Evolutionary conservation across 305 asterid genomes (phyloP), one percentile per base, ranked within the genome.

Genomic region (Ajuga reptans): DNA sequence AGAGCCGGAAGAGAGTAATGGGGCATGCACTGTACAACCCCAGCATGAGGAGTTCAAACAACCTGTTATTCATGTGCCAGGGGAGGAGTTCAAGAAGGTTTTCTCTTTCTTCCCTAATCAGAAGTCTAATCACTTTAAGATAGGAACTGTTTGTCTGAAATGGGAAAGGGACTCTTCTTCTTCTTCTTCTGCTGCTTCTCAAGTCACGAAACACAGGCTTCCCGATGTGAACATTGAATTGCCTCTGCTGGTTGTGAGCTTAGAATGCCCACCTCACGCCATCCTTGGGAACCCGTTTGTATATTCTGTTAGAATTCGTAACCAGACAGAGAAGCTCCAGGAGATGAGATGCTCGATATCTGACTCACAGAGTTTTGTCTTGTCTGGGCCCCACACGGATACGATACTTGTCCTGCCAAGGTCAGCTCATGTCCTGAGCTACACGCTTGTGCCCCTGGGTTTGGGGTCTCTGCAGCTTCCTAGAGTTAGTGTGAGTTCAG

Each of bases 41-140:
- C 79, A 71, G 80, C 75, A 78, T 16, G 86, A 81, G 66, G 88
- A 78, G 67, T 84, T 79, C 24, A 56, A 24, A 68, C 81, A 85
- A 63, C 75, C 83, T 6, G 68, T 83, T 9, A 78, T 81, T 72
- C 86, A 91, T 63, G 89, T 81, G 74, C 96, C 96, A 0, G 97
- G 97, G 15, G 97, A 89, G 71, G 97, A 86, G 81, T 94, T 89
- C 76, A 94, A 84, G 87, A 90, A 94, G 84, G 89, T 86, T 49
- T 94, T 94, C 78, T 69, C 81, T 1, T 70, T 94, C 73, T 73
- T 78, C 68, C 96, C 99, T 10, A 85, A 69, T 76, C 83, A 70
- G 73, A 82, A 64, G 21, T 71, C 58, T 18, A 52, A 70, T 24
- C 80, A 80, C 45, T 76, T 94, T 74, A 80, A 75, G 49, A 79